phyloP scores from a whole-genome alignment of 2,329 filamentous ascomycete species.

The Canariomyces notabilis region DNA sequence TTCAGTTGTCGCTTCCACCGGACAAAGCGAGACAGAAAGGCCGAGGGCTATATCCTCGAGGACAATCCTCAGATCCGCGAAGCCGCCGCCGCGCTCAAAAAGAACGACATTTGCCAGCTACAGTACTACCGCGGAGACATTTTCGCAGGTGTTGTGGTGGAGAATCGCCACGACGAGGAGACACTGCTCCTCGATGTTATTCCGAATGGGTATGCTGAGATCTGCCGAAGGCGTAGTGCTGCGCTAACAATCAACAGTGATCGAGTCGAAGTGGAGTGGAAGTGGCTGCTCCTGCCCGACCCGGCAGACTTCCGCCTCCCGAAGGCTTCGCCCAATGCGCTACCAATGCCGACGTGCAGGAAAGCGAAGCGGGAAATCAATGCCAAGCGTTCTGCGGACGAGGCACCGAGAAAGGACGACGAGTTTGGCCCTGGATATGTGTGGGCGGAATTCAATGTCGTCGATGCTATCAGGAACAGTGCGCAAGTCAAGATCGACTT shows the following conservation, averaged over 20 bases:
- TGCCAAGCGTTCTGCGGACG: constrained; percentile 56
- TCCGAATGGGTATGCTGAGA: constrained; percentile 66
- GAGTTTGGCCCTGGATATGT: constrained; percentile 62
- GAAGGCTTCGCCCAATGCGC: constrained; percentile 68
- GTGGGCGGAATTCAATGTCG: constrained; percentile 76
- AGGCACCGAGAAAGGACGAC: constrained; percentile 60
- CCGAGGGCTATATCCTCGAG: constrained; percentile 65
- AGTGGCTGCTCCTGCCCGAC: constrained; percentile 72
- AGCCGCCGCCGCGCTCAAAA: constrained; percentile 62
- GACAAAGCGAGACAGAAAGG: constrained; percentile 74
- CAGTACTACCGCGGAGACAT: constrained; percentile 82
- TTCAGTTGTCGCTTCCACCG: constrained; percentile 94
- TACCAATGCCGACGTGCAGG: constrained; percentile 61
- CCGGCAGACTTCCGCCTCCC: constrained; percentile 64
- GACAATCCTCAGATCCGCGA: constrained; percentile 62
- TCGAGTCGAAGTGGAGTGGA: constrained; percentile 75
- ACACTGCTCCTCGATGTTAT: constrained; percentile 75
- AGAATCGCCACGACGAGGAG: constrained; percentile 73
- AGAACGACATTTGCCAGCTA: constrained; percentile 77
- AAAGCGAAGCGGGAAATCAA: constrained; percentile 64
- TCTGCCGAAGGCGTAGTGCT: constrained; percentile 3
- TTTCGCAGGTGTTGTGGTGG: constrained; percentile 81
- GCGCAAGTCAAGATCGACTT: constrained; percentile 67
- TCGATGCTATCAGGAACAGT: constrained; percentile 48
- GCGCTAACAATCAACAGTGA: constrained; percentile 53